Evolutionary conservation across 2,329 filamentous ascomycete genomes (phyloP), one percentile per base, ranked within the genome.

Genomic region (Cryphonectria parasitica): DNA sequence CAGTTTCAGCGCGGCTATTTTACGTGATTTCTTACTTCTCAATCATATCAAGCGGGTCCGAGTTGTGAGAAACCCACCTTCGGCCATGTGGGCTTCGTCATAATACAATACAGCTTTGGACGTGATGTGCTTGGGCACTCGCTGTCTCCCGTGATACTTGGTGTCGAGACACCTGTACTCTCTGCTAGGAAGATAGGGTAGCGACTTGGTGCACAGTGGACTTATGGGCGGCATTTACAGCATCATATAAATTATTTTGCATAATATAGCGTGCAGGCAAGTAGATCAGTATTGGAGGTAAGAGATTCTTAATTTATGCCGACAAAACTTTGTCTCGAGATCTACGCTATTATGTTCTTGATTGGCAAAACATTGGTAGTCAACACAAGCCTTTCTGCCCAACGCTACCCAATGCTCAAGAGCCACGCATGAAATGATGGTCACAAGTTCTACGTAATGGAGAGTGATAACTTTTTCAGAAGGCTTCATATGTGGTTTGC

Each of bases 91-190:
- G n/a, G 22, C 22, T 54, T 25, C 19, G 22, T 52, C 49, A 25
- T 13, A 1, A n/a, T n/a, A 7, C 2, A n/a, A 28, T 54, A 1
- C 0, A 4, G 22, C 10, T 54, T 2, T 3, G 10, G n/a, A 10
- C 1, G 8, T n/a, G 49, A 4, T 54, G 11, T 54, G 8, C n/a
- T 54, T 25, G 8, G n/a, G 49, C 8, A 11, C n/a, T 54, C 22
- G 49, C n/a, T 3, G 10, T 25, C 22, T 54, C 49, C 22, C 6
- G 22, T 13, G 49, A 54, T 22, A 17, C 5, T 3, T n/a, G 10
- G 4, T n/a, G 4, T n/a, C 3, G 17, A 52, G 0, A 52, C n/a
- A 3, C 22, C 45, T 52, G 45, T n/a, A n/a, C 8, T 52, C 17
- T 52, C 19, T 22, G 19, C n/a, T 8, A n/a, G 6, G 5, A 22